A percentile compares a stretch with the other conserved stretches of the same genome.
These are phyloP conservation scores for Macrocystidia cucumis DNA, from an alignment of 1,284 basidiomycete genomes.

Conservation along the genomic window DNA sequence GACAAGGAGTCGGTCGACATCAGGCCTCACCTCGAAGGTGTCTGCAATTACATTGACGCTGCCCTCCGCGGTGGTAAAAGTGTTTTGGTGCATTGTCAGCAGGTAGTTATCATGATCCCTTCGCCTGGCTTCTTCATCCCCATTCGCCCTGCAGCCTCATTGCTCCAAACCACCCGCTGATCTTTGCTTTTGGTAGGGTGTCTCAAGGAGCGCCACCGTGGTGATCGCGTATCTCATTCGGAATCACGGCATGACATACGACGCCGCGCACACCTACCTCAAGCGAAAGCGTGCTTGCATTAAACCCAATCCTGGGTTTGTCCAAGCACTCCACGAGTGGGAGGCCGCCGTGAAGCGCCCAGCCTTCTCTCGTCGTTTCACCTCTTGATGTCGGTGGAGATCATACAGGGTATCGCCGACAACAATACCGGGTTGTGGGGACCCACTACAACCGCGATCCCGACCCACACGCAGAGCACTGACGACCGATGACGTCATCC, in stretches of 20 bases:
- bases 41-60: constrained; percentile 46
- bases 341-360: constrained; percentile 28
- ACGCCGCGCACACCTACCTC: constrained; percentile 48
- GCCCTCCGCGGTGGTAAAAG: constrained; percentile 41
- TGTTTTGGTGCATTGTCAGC: constrained; percentile 61
- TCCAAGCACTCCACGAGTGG: constrained; percentile 45
- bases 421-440: too few relatives aligned
- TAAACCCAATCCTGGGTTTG: constrained; percentile 63
- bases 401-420: too few relatives aligned
- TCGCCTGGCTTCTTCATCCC: constrained; percentile 10
- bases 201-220: constrained; percentile 60
- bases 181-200: constrained; percentile 32
- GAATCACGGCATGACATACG: constrained; percentile 59
- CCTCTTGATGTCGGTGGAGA: too few relatives aligned
- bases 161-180: too few relatives aligned
- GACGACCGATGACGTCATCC: too few relatives aligned
- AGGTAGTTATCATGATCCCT: constrained; percentile 33
- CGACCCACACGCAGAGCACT: too few relatives aligned
- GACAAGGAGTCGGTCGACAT: constrained; percentile 48
- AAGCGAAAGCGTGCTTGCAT: constrained; percentile 57
- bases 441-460: too few relatives aligned
- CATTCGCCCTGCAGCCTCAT: too few relatives aligned
- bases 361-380: constrained; percentile 20
- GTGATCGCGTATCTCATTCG: constrained; percentile 64
- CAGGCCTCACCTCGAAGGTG: constrained; percentile 44